phyloP scores from a whole-genome alignment of 257 asterid genomes.

The Rauvolfia tetraphylla region DNA sequence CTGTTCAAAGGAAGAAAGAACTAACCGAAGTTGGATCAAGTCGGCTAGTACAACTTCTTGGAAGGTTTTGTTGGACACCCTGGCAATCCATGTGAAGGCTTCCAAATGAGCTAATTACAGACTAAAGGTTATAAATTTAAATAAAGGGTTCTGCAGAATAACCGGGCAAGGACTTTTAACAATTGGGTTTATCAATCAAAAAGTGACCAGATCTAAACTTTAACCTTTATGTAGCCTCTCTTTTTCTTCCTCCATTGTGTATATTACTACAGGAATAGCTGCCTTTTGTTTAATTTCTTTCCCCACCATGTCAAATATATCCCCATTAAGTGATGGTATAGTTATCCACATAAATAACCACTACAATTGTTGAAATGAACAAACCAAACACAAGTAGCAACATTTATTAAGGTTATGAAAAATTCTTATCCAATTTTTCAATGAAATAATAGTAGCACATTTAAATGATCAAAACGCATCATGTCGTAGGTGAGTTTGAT shows the following conservation, averaged over 20 bases:
- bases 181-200: neutral
- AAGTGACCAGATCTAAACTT: neutral
- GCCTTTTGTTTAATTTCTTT: neutral
- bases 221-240: neutral
- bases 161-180: neutral
- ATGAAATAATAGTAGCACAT: neutral
- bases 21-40: constrained; percentile 25
- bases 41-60: constrained; percentile 19
- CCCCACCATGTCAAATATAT: neutral
- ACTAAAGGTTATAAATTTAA: neutral
- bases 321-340: neutral
- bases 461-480: neutral
- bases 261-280: neutral
- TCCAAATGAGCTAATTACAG: neutral
- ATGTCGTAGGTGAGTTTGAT: neutral
- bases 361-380: neutral
- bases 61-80: constrained; percentile 22
- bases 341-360: neutral
- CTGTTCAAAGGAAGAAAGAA: neutral
- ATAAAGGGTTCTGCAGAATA: too few relatives aligned
- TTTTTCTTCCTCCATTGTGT: neutral
- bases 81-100: neutral
- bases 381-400: neutral
- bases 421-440: too few relatives aligned
- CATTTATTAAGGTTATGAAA: neutral